Percentiles rank a stretch among this genome's conserved stretches.
phyloP scores from a whole-genome alignment of 345 rosid genomes.

The Dipteronia sinensis region DNA sequence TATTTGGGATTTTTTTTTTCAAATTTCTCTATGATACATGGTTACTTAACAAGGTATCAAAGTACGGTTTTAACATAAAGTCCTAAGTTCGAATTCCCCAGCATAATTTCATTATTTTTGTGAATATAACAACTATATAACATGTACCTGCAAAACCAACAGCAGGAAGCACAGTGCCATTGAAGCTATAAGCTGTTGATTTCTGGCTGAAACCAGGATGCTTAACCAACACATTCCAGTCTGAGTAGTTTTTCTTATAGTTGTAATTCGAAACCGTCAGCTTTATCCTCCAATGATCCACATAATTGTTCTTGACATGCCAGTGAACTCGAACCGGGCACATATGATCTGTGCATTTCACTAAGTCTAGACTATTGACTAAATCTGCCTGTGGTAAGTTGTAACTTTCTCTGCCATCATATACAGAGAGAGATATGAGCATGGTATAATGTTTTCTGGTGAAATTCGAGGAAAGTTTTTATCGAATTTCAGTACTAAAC shows the following conservation, averaged over 20 bases:
- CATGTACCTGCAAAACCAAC: slow-evolving; percentile 42
- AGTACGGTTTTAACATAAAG: too few relatives aligned
- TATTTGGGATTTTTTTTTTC: too few relatives aligned
- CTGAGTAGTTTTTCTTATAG: slow-evolving; percentile 47
- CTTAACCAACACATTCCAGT: slow-evolving; percentile 61
- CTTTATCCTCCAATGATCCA: slow-evolving; percentile 54
- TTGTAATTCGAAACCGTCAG: slow-evolving; percentile 55
- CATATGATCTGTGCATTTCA: slow-evolving; percentile 59
- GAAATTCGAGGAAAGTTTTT: not conserved
- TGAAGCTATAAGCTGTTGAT: slow-evolving; percentile 46
- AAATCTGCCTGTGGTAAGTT: slow-evolving; percentile 15
- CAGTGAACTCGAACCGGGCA: slow-evolving; percentile 61
- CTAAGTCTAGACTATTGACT: slow-evolving; percentile 27
- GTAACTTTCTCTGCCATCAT: slow-evolving; percentile 33
- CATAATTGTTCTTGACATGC: slow-evolving; percentile 57
- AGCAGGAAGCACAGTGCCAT: slow-evolving; percentile 46
- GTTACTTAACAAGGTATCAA: too few relatives aligned
- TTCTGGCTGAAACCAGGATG: slow-evolving; percentile 59
- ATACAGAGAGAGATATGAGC: not conserved
- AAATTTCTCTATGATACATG: too few relatives aligned
- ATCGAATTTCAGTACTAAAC: not conserved
- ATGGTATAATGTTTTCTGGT: not conserved
- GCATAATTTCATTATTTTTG: too few relatives aligned
- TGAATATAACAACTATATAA: not conserved
- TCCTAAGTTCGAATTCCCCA: too few relatives aligned